These are phyloP conservation scores for Kodamaea sp. DNA, from an alignment of 1,139 yeast genomes.

Conservation along the genomic window DNA sequence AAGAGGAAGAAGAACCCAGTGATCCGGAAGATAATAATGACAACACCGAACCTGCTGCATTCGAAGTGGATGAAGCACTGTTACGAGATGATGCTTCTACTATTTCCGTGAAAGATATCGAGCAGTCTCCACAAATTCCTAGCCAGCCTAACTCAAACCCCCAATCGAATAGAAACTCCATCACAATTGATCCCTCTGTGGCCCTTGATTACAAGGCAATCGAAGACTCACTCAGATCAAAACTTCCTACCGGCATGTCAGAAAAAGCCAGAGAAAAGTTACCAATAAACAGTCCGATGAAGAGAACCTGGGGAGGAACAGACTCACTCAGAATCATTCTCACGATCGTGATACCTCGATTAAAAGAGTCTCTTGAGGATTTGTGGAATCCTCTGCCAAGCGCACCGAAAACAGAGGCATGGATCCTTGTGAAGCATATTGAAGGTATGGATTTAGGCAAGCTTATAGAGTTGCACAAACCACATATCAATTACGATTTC, in stretches of 20 bases:
- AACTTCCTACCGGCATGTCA: constrained; percentile 65
- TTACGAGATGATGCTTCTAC: constrained; percentile 3
- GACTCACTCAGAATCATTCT: constrained; percentile 49
- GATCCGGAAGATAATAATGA: not conserved
- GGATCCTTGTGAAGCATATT: constrained; percentile 40
- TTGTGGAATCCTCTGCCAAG: constrained; percentile 29
- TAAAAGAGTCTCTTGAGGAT: constrained; percentile 38
- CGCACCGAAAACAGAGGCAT: constrained; percentile 28
- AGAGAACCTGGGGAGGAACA: constrained; percentile 62
- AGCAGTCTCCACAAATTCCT: not conserved
- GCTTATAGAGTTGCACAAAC: constrained; percentile 20
- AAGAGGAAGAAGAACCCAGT: constrained; percentile 7
- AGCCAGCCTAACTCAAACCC: constrained; percentile 1
- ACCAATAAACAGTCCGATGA: constrained; percentile 50
- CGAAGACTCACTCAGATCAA: constrained; percentile 38
- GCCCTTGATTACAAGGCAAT: constrained; percentile 20
- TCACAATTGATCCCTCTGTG: not conserved
- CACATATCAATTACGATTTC: constrained; percentile 34
- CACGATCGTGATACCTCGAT: constrained; percentile 41
- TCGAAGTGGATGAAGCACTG: constrained; percentile 3
- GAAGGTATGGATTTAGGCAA: constrained; percentile 33
- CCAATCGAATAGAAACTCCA: not conserved
- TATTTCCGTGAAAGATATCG: constrained; percentile 2
- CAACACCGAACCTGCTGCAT: not conserved
- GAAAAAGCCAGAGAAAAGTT: constrained; percentile 58